Conservation (phyloP, 1,139 yeast genomes). For the Suhomyces bolitotheri region DNA sequence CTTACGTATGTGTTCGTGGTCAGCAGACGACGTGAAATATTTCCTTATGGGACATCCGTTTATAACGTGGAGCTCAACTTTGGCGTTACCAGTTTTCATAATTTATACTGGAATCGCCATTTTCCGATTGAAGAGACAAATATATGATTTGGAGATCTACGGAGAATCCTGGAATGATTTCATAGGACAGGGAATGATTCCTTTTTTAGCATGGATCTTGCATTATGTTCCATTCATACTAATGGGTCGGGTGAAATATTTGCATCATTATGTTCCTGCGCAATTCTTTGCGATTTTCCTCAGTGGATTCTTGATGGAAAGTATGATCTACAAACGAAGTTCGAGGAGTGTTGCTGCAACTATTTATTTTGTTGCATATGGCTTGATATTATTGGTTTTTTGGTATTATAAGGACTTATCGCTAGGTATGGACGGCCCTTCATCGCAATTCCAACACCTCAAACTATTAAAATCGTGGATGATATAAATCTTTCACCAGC, state of each 20-base stretch:
- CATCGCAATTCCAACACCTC: constrained; percentile 24
- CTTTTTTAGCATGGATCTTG: constrained; percentile 34
- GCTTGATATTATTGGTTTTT: constrained; percentile 27
- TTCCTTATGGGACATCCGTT: constrained; percentile 69
- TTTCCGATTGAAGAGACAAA: constrained; percentile 38
- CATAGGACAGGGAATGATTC: constrained; percentile 32
- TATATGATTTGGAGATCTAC: constrained; percentile 16
- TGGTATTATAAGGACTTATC: constrained; percentile 32
- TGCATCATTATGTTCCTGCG: constrained; percentile 41
- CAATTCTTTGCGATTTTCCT: constrained; percentile 35
- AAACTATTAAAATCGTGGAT: constrained; percentile 34
- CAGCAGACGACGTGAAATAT: constrained; percentile 47
- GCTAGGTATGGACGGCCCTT: constrained; percentile 38
- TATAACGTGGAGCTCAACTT: constrained; percentile 59
- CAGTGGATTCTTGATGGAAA: constrained; percentile 38
- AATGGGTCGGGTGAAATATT: constrained; percentile 38
- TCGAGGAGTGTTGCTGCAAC: constrained; percentile 14
- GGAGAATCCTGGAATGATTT: constrained; percentile 26
- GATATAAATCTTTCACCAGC: constrained; percentile 15
- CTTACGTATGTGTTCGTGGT: constrained; percentile 72
- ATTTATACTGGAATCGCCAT: constrained; percentile 22
- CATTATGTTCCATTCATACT: constrained; percentile 34
- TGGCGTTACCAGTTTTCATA: constrained; percentile 23
- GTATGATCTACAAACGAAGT: constrained; percentile 19
- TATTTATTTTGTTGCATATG: constrained; percentile 24